Conservation (phyloP, 331 rosid species). For the Spiraea crenata region DNA sequence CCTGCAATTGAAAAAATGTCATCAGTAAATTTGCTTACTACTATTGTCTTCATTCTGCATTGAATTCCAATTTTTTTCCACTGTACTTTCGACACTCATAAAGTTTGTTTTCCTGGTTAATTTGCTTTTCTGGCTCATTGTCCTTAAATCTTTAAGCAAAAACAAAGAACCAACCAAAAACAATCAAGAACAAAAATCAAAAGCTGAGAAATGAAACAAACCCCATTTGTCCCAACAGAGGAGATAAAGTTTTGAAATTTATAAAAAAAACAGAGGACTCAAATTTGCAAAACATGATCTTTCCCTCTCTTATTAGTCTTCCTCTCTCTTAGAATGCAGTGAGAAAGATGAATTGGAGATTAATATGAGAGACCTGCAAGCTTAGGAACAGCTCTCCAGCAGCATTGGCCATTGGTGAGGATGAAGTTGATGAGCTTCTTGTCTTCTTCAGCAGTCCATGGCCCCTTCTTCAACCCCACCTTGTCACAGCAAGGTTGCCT, state of each 20-base stretch:
- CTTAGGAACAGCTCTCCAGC: conserved; percentile 94
- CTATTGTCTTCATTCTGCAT: not conserved
- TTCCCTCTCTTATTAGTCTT: not conserved
- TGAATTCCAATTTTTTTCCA: not conserved
- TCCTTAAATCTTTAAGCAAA: not conserved
- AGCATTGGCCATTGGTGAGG: conserved; percentile 79
- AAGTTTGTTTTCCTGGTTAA: not conserved
- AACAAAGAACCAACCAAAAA: not conserved
- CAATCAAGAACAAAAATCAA: not conserved
- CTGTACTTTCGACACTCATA: not conserved
- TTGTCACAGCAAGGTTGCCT: conserved; percentile 96
- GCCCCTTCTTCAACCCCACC: conserved; percentile 90
- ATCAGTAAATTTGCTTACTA: conserved; percentile 4
- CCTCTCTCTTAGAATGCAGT: not conserved
- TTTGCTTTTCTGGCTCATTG: not conserved
- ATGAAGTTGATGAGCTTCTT: conserved; percentile 78
- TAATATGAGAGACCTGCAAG: conserved; percentile 51
- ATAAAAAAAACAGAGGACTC: not conserved
- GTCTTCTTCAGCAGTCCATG: conserved; percentile 87
- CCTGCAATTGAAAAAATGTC: conserved; percentile 46
- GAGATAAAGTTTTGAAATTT: not conserved
- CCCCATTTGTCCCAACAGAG: not conserved
- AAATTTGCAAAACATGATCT: not conserved
- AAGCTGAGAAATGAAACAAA: not conserved
- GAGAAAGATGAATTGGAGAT: not conserved